phyloP scores from a whole-genome alignment of 2,329 filamentous ascomycete species.

The Ceratocystis cacaofunesta region DNA sequence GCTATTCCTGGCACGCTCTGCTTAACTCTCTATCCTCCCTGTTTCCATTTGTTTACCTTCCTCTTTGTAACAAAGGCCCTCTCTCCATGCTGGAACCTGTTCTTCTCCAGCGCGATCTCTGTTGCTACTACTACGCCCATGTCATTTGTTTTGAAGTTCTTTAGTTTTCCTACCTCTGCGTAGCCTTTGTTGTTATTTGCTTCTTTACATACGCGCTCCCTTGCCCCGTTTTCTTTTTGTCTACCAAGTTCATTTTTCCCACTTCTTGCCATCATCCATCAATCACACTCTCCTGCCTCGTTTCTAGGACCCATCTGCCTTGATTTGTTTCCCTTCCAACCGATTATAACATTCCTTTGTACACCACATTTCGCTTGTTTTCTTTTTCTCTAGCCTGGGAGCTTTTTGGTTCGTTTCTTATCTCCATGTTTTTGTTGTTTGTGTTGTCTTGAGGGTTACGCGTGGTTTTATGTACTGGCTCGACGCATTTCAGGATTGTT shows the following conservation, averaged over 20 bases:
- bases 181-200: too few relatives aligned
- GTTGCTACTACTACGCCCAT: background rate
- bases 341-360: background rate
- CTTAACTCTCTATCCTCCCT: background rate
- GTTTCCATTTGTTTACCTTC: background rate
- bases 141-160: constrained; percentile 1
- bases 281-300: background rate
- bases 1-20: constrained; percentile 20
- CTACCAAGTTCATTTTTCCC: background rate
- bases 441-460: background rate
- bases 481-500: background rate
- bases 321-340: background rate
- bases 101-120: background rate
- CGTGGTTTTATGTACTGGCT: background rate
- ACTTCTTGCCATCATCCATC: background rate
- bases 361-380: background rate
- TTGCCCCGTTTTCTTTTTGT: background rate
- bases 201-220: background rate
- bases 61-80: background rate
- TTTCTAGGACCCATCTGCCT: background rate
- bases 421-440: background rate
- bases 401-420: background rate
- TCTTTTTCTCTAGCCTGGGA: too few relatives aligned
- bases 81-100: background rate
- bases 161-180: too few relatives aligned